phyloP scores from a whole-genome alignment of 2,329 filamentous ascomycete genomes.

The Fusarium caatingaense region DNA sequence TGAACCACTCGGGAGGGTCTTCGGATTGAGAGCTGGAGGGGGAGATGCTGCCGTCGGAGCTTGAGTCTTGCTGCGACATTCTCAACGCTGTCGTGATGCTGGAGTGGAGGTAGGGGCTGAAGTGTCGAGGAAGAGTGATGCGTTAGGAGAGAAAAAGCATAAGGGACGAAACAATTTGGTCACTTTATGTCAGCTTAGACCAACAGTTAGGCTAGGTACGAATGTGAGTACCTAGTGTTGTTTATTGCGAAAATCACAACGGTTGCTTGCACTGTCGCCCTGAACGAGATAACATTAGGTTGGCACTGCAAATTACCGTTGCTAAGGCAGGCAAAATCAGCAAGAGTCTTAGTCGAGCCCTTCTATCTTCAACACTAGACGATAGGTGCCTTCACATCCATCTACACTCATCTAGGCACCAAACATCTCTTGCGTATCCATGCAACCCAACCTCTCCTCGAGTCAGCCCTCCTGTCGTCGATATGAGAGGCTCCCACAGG shows the following conservation, averaged over 20 bases:
- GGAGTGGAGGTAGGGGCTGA: too few species aligned
- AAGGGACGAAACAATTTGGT: too few species aligned
- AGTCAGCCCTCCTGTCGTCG: not conserved
- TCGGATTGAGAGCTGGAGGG: too few species aligned
- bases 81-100: too few species aligned
- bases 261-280: not conserved
- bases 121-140: too few species aligned
- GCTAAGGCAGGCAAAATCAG: not conserved
- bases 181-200: too few species aligned
- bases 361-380: not conserved
- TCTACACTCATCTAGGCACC: not conserved
- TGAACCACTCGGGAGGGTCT: too few species aligned
- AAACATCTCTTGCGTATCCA: not conserved
- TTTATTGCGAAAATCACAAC: not conserved
- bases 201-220: too few species aligned
- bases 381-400: too few species aligned
- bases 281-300: not conserved
- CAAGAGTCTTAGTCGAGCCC: not conserved
- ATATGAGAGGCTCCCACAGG: not conserved
- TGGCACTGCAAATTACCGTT: not conserved
- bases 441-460: not conserved
- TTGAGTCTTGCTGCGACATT: too few species aligned
- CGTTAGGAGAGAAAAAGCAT: too few species aligned
- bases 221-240: not conserved
- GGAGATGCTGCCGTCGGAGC: too few species aligned